phyloP scores from a whole-genome alignment of 257 asterid species.

The Fraxinus cuspidata region DNA sequence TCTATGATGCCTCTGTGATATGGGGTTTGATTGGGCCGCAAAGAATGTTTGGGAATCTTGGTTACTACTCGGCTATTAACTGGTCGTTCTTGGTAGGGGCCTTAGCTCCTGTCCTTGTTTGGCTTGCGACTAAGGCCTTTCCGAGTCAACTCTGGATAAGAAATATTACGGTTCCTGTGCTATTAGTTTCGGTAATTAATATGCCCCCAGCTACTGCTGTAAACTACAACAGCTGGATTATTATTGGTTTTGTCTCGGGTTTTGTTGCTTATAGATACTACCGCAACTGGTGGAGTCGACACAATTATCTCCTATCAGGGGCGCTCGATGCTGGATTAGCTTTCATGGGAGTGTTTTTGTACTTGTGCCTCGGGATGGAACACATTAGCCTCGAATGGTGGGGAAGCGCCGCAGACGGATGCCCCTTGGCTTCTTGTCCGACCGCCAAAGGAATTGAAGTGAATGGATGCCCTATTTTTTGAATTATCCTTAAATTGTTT shows the following conservation, averaged over 20 bases:
- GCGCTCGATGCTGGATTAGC: conserved; percentile 94
- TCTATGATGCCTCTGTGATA: conserved; percentile 80
- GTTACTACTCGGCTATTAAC: conserved; percentile 67
- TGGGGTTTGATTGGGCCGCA: conserved; percentile 88
- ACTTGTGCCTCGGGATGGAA: conserved; percentile 65
- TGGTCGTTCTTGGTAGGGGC: conserved; percentile 79
- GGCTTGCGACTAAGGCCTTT: conserved; percentile 62
- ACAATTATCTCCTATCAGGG: conserved; percentile 78
- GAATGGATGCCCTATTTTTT: conserved; percentile 70
- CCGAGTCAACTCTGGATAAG: conserved; percentile 63
- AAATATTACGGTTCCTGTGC: conserved; percentile 60
- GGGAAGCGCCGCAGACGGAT: conserved; percentile 78
- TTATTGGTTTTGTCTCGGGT: conserved; percentile 73
- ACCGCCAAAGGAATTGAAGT: conserved; percentile 74
- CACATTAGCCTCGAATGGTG: conserved; percentile 78
- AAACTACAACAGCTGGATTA: conserved; percentile 84
- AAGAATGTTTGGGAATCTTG: conserved; percentile 77
- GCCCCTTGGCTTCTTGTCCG: conserved; percentile 88
- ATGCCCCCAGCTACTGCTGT: conserved; percentile 93
- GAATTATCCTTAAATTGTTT: background rate
- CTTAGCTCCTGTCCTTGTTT: conserved; percentile 67
- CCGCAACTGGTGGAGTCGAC: conserved; percentile 78
- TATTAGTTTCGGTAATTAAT: conserved; percentile 63
- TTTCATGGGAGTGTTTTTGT: conserved; percentile 85
- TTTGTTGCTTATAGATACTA: conserved; percentile 63